Base-by-base conservation (phyloP, 2,329 filamentous ascomycete genomes). In the Colletotrichum caudatum region DNA sequence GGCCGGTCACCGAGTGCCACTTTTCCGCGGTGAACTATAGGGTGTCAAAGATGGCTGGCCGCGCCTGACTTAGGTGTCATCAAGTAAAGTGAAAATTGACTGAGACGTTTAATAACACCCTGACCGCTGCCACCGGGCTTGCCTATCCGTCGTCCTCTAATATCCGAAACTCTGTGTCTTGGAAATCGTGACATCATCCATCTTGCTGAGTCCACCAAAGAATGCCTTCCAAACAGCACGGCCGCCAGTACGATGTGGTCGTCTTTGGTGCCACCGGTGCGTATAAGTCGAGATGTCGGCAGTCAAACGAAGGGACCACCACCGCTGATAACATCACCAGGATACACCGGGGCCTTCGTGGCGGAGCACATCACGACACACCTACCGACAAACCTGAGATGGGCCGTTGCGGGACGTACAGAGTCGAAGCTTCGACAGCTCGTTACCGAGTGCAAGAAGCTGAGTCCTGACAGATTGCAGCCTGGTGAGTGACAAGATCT, bases 401-500 rank as follows among this genome's bases (percentile, higher is more conserved):
- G 95, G 95, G 95, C 94, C 18, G 85, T 98, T 66, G 93, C 94
- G 57, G 95, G 95, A 39, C 92, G 95, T 35, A 95, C 93, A n/a
- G 84, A 87, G 60, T 83, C 86, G 60, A 97, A 97, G 80, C 87
- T 98, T 5, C 87, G 92, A 75, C 82, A 83, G 51, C 81, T 98
- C 14, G 89, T 90, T 9, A 84, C 90, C 64, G 89, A 93, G 66
- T 87, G 95, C 78, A 90, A 90, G 76, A 79, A 82, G 68, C 77
- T 92, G 70, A 93, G 93, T 78, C 85, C 90, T 2, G 91, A 97
- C 79, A 91, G 95, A 64, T 78, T 84, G 46, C 87, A 89, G 64
- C 94, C 94, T 77, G 89, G 92, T 93, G 87, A 77, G 82, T 76
- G 20, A 23, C 18, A 29, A 11, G n/a, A 29, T 8, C 41, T 62